Evolutionary conservation across 2,329 filamentous ascomycete species (phyloP).

Genomic region (Colletotrichum abscissum): DNA sequence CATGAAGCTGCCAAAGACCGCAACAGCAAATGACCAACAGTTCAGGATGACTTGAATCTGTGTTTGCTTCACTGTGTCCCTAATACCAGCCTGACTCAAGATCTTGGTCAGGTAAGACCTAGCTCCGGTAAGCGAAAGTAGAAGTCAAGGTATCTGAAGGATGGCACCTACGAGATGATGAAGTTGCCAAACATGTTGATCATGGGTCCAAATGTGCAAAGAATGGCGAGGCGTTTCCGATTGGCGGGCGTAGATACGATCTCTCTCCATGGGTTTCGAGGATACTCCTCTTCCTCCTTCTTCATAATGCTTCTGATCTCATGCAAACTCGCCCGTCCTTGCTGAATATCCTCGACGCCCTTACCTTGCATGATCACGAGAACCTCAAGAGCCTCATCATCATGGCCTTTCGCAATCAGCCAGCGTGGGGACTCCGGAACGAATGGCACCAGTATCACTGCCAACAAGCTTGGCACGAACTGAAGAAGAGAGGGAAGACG

Average conservation of each 20-base stretch:
- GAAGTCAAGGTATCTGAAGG: neutral
- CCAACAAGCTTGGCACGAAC: conserved; percentile 43
- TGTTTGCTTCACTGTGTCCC: conserved; percentile 39
- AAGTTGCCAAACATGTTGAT: conserved; percentile 46
- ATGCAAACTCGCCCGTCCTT: conserved; percentile 25
- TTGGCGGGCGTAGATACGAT: conserved; percentile 41
- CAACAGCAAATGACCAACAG: conserved; percentile 48
- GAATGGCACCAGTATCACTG: conserved; percentile 36
- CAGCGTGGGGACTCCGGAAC: conserved; percentile 45
- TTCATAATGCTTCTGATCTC: conserved; percentile 41
- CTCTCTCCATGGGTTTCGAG: conserved; percentile 42
- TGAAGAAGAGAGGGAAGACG: conserved; percentile 48
- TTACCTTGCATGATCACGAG: conserved; percentile 55
- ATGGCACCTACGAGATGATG: conserved; percentile 41
- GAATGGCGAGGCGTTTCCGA: conserved; percentile 40
- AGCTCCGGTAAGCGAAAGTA: neutral
- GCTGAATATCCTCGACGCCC: conserved; percentile 44
- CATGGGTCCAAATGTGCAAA: conserved; percentile 41
- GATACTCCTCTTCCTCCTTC: conserved; percentile 40
- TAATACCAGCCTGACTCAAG: conserved; percentile 44
- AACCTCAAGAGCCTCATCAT: conserved; percentile 45
- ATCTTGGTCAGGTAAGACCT: conserved; percentile 45
- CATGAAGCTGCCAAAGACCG: conserved; percentile 47
- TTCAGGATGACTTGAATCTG: conserved; percentile 49
- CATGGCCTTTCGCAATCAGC: conserved; percentile 46